Evolutionary conservation across 306 rosid genomes (phyloP).

Genomic region (Prunus padus): DNA sequence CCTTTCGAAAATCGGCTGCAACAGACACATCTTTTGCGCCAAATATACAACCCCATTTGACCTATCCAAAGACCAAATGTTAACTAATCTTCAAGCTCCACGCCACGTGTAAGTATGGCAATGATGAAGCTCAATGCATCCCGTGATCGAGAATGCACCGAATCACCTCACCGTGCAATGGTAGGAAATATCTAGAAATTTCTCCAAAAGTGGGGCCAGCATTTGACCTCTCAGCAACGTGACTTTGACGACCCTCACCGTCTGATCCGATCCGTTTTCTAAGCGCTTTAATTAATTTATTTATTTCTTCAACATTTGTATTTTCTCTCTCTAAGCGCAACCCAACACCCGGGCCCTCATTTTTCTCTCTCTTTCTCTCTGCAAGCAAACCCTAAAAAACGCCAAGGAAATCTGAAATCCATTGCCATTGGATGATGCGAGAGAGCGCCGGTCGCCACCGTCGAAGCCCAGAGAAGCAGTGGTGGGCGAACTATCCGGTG

Average conservation of each 20-base stretch:
- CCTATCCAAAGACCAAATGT: not conserved
- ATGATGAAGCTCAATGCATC: not conserved
- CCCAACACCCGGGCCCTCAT: not conserved
- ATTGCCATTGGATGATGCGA: constrained; percentile 24
- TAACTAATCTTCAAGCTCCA: not conserved
- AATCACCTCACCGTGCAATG: not conserved
- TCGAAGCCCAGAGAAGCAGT: constrained; percentile 17
- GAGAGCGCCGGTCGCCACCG: constrained; percentile 10
- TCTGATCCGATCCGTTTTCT: constrained; percentile 46
- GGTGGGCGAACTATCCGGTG: constrained; percentile 28
- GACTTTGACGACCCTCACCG: constrained; percentile 44
- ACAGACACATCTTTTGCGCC: not conserved
- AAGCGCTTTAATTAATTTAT: constrained; percentile 35
- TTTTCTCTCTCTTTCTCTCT: constrained; percentile 17
- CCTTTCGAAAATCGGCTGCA: not conserved
- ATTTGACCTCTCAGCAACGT: constrained; percentile 39
- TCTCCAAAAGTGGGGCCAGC: constrained; percentile 18
- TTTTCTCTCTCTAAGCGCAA: constrained; percentile 12
- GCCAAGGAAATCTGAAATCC: constrained; percentile 16
- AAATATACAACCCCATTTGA: too few species aligned
- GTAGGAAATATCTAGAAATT: not conserved
- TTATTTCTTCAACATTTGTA: not conserved
- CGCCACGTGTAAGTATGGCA: not conserved
- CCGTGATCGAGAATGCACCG: accelerated
- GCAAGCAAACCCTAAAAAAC: constrained; percentile 24